Evolutionary conservation across 2,329 filamentous ascomycete genomes (phyloP).

Genomic region (Aspergillus clavatus): DNA sequence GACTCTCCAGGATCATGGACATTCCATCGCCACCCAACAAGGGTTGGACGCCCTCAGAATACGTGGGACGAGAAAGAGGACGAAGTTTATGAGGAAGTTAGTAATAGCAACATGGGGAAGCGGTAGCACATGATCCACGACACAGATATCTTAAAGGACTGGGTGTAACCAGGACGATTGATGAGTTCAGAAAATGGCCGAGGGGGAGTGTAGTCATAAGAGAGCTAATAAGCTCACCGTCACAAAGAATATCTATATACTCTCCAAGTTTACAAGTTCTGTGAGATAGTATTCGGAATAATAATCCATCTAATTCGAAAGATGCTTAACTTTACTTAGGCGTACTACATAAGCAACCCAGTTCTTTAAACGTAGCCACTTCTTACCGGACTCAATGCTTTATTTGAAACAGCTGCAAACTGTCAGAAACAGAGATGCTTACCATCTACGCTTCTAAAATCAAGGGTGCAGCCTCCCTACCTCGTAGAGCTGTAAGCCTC

Average conservation of each 20-base stretch:
- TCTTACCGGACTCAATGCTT: background rate
- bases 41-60: background rate
- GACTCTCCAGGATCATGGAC: background rate
- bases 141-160: background rate
- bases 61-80: slow-evolving; percentile 11
- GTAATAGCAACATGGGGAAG: slow-evolving; percentile 16
- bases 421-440: no score
- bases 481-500: no score
- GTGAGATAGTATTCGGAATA: no score
- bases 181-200: no score
- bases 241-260: no score
- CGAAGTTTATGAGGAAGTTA: slow-evolving; percentile 20
- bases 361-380: background rate
- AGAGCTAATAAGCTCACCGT: no score
- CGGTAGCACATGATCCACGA: slow-evolving; percentile 14
- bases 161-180: background rate
- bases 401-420: no score
- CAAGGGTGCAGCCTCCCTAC: no score
- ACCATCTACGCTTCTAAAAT: no score
- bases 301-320: background rate
- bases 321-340: no score
- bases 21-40: background rate
- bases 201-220: background rate
- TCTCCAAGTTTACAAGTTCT: no score
- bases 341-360: no score